These are phyloP conservation scores for Thinopyrum obtusiflorum DNA, from an alignment of 202 grass and related monocot species.

Conservation along the genomic window DNA sequence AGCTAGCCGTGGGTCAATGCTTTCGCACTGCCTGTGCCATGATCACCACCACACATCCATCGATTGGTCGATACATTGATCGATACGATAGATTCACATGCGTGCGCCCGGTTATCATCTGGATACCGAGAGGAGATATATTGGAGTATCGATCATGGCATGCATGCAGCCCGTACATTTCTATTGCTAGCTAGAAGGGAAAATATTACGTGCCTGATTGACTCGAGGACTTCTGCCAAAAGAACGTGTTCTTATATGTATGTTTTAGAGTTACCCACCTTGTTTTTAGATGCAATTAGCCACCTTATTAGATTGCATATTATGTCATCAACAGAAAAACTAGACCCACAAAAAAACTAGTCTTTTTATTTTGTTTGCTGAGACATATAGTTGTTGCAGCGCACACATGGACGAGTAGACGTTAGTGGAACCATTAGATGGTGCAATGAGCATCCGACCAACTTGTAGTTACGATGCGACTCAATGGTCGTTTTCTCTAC, in stretches of 20 bases:
- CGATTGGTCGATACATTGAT: background rate
- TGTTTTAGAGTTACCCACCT: too few relatives aligned
- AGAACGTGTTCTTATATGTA: too few relatives aligned
- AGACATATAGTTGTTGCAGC: background rate
- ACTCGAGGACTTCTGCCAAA: too few relatives aligned
- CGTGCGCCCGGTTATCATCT: too few relatives aligned
- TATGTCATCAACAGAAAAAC: too few relatives aligned
- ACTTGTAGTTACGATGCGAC: constrained; percentile 26
- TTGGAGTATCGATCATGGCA: background rate
- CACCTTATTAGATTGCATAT: too few relatives aligned
- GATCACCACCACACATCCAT: constrained; percentile 16
- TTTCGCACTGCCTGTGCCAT: constrained; percentile 33
- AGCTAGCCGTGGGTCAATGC: constrained; percentile 36
- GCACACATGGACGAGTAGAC: background rate
- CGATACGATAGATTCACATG: background rate
- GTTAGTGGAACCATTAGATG: constrained; percentile 31
- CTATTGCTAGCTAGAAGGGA: too few relatives aligned
- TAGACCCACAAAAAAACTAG: too few relatives aligned
- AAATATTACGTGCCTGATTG: too few relatives aligned
- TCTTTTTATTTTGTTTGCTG: background rate
- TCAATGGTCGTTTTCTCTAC: constrained; percentile 23
- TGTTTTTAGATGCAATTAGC: too few relatives aligned
- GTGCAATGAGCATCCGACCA: constrained; percentile 28
- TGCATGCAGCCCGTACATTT: too few relatives aligned
- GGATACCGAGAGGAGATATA: background rate